Evolutionary conservation across 2,329 filamentous ascomycete genomes (phyloP), one percentile per base, ranked within the genome.

Genomic region (Diaporthe sp.): DNA sequence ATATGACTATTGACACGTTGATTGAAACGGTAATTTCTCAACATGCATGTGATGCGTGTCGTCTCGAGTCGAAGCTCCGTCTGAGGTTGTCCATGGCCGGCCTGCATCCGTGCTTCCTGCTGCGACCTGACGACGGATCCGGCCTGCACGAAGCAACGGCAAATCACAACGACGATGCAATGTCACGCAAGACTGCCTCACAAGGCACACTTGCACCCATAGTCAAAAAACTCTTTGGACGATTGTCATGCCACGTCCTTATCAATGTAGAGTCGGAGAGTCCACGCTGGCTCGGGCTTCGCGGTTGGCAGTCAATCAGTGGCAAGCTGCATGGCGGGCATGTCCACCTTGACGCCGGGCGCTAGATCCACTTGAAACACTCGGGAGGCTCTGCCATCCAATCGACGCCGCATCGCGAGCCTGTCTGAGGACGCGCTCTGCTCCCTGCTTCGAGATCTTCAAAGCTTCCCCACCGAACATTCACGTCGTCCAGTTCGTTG

Each of bases 361-460:
- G 75, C 78, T 78, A 79, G 77, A 75, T 73, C 30, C 72, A 77
- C 57, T 77, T 80, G 80, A 81, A 80, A 81, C 80, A 60, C 64
- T 40, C 75, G 71, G 76, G 74, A 76, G 72, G 73, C 67, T 67
- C 76, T 78, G 75, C 33, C 61, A 77, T 76, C 80, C 80, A 81
- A 81, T 80, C 79, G 77, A 77, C 72, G 52, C 54, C 33, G 60
- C 17, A 47, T 72, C 52, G 71, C 66, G 61, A 75, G 68, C 50
- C 67, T 64, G 75, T 76, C 77, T 78, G 77, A 77, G 75, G 77
- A 79, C 74, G 77, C 64, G 69, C 61, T 52, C 40, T 74, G 35
- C 69, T 75, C 57, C 74, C 71, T 69, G 66, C 70, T 61, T 54
- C 45, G 67, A 40, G 58, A 67, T 61, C 74, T 61, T 68, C 73